Base-by-base conservation (phyloP, 371 early-diverging fungal species). In the Mucor plumbeus region DNA sequence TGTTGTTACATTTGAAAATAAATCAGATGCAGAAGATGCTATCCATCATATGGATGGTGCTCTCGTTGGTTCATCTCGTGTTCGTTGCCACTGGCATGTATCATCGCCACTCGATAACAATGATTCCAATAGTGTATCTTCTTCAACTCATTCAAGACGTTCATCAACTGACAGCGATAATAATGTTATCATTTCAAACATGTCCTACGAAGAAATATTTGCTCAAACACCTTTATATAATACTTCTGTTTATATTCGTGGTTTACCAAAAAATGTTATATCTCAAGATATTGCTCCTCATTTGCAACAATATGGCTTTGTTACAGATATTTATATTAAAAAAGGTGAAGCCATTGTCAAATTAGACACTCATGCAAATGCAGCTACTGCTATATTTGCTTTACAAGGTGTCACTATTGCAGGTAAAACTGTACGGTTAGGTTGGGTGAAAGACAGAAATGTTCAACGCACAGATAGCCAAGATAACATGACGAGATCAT, bases 281-380 rank as follows among this genome's bases (percentile, higher is more conserved):
- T 50, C 63, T 54, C 67, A 73, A 55, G 69, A 73, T 13, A 69
- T 73, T 71, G 71, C 80, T 39, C 87, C 87, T 38, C 73, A 89
- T 74, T 91, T 95, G 80, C 91, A 90, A 65, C 84, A 78, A 39
- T 93, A 78, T 62, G 95, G 95, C 4, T 82, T 72, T 69, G 84
- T 94, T 21, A 73, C 89, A 21, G 92, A 94, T 59, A 73, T 93
- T 60, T 82, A 91, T 55, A 78, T 94, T 71, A 91, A 92, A 72
- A 88, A 91, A 50, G 92, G 94, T 13, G 94, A 85, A 67, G 94
- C 91, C 7, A 94, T 94, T 69, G 83, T 95, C 54, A 69, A 65
- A 54, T 76, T 96, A 69, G 95, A 95, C 71, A 85, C 94, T 8
- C 97, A 96, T 72, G 95, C 94, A 59, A 90, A 90, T 77, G 97